Conservation (phyloP, 345 rosid species). For the Carallia pectinifolia region DNA sequence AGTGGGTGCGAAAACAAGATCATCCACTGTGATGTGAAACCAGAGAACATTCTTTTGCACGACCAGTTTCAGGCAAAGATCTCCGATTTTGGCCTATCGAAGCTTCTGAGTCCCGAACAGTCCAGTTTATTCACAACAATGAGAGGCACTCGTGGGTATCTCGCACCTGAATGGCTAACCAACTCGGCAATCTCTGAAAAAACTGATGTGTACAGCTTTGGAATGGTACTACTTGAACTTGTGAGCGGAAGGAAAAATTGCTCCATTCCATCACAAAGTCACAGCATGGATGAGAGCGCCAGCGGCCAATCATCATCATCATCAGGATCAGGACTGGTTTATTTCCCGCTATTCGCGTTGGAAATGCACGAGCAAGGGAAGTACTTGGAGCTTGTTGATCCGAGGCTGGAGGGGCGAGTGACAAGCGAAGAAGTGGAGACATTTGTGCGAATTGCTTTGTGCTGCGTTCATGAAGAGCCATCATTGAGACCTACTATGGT, state of each 20-base stretch:
- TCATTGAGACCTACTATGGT: constrained; percentile 26
- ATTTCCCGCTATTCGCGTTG: constrained; percentile 79
- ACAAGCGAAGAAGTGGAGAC: constrained; percentile 37
- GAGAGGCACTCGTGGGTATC: constrained; percentile 32
- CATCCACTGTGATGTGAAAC: constrained; percentile 32
- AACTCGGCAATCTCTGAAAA: constrained; percentile 25
- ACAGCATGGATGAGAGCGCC: constrained; percentile 11
- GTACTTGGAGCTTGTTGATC: constrained; percentile 75
- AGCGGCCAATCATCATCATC: constrained; percentile 25
- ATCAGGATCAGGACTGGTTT: constrained; percentile 29
- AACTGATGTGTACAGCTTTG: constrained; percentile 29
- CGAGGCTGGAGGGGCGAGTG: constrained; percentile 72
- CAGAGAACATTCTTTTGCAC: constrained; percentile 29
- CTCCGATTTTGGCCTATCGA: constrained; percentile 32
- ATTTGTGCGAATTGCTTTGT: constrained; percentile 22
- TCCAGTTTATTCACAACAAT: constrained; percentile 28
- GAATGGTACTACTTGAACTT: constrained; percentile 30
- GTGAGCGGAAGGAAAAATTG: constrained; percentile 31
- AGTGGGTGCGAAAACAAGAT: constrained; percentile 20
- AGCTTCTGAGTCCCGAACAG: constrained; percentile 27
- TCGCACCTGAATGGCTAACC: constrained; percentile 32
- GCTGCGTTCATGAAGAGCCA: constrained; percentile 33
- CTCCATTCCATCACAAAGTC: constrained; percentile 15
- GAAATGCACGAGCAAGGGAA: constrained; percentile 50
- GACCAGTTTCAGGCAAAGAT: constrained; percentile 22